A percentile compares a stretch with the other conserved stretches of the same genome.
phyloP scores from a whole-genome alignment of 2,329 filamentous ascomycete species.

The Stemphylium vesicarium region DNA sequence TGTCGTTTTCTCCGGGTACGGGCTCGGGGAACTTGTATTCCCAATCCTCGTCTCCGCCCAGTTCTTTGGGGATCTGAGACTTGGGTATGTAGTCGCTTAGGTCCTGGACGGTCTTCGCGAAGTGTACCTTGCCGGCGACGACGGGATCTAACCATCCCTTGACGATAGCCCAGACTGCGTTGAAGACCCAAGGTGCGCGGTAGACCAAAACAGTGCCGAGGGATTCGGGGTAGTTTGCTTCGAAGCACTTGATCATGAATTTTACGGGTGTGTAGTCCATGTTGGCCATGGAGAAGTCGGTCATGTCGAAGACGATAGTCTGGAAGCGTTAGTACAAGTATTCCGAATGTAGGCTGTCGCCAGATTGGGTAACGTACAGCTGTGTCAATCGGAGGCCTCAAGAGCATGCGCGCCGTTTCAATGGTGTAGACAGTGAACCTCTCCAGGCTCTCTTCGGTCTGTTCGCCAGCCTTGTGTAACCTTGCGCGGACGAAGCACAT shows the following conservation, averaged over 20 bases:
- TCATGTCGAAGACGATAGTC: constrained; percentile 97
- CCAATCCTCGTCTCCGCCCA: constrained; percentile 87
- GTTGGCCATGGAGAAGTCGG: constrained; percentile 88
- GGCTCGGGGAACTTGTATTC: constrained; percentile 84
- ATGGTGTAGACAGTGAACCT: constrained; percentile 92
- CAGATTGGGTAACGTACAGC: constrained; percentile 67
- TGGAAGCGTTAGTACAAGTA: constrained; percentile 46
- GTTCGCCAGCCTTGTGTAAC: constrained; percentile 81
- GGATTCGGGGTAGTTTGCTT: constrained; percentile 96
- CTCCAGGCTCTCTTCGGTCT: constrained; percentile 82
- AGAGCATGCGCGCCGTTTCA: constrained; percentile 86
- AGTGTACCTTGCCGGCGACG: constrained; percentile 91
- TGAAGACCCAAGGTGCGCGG: constrained; percentile 96
- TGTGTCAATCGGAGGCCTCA: constrained; percentile 83
- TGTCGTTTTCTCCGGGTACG: constrained; percentile 73
- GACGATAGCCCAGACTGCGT: constrained; percentile 96
- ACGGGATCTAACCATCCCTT: constrained; percentile 96
- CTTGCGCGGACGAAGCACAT: constrained; percentile 85
- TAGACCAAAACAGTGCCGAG: constrained; percentile 90
- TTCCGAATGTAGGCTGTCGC: neutral
- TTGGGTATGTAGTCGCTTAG: constrained; percentile 76
- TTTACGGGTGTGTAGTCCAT: constrained; percentile 99
- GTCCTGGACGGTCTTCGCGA: constrained; percentile 82
- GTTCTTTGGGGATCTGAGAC: constrained; percentile 76
- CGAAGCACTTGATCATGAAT: constrained; percentile 99